These are phyloP conservation scores for Globisporangium cederbergense DNA, from an alignment of 352 stramenopile genomes.

Conservation along the genomic window DNA sequence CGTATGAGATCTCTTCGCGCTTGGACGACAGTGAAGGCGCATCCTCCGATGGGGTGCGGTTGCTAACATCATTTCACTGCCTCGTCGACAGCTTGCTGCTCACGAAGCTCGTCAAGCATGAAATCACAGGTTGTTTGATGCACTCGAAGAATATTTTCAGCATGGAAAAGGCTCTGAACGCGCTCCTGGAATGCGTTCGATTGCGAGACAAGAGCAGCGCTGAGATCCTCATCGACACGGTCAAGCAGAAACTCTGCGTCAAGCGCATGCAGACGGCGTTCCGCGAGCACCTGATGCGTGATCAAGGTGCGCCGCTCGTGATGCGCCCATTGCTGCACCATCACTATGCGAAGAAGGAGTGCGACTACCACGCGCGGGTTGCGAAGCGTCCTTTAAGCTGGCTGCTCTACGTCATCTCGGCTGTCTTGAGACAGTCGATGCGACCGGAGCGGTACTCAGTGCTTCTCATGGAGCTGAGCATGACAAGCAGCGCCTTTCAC, in stretches of 20 bases:
- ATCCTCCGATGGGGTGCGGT: constrained; percentile 42
- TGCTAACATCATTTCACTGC: constrained; percentile 59
- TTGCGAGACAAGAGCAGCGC: constrained; percentile 55
- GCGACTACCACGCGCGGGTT: constrained; percentile 26
- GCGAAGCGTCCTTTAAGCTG: constrained; percentile 53
- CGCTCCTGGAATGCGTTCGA: constrained; percentile 64
- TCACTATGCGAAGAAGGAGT: constrained; percentile 38
- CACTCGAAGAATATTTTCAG: constrained; percentile 53
- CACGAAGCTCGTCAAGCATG: constrained; percentile 47
- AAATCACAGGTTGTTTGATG: constrained; percentile 46
- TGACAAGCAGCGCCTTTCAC: constrained; percentile 30
- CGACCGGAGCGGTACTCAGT: constrained; percentile 22
- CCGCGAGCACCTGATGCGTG: constrained; percentile 53
- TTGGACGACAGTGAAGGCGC: constrained; percentile 38
- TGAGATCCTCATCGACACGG: constrained; percentile 64
- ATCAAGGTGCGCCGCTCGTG: constrained; percentile 60
- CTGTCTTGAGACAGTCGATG: constrained; percentile 47
- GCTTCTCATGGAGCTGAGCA: constrained; percentile 47
- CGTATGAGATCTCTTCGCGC: constrained; percentile 50
- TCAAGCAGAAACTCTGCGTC: constrained; percentile 71
- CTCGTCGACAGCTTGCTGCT: constrained; percentile 51
- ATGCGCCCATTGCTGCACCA: constrained; percentile 76
- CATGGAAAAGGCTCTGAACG: constrained; percentile 63
- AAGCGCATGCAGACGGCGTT: constrained; percentile 70
- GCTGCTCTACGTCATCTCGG: constrained; percentile 55